Conservation (phyloP, 2,329 filamentous ascomycete species). For the Pezicula radicicola region DNA sequence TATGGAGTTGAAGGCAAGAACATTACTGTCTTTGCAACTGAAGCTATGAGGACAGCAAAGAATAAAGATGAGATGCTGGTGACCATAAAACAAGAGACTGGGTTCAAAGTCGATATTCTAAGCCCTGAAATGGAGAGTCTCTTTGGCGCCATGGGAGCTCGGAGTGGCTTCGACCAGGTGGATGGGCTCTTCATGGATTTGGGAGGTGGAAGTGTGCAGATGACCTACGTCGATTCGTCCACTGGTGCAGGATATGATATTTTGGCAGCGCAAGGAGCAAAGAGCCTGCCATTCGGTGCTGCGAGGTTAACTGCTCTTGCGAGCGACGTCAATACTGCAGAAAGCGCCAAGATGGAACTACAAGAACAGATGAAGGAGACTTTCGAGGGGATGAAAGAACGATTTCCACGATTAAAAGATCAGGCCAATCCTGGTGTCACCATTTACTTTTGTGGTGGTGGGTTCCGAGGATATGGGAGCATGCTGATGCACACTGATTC, state of each 20-base stretch:
- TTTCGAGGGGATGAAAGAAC: slow-evolving; percentile 48
- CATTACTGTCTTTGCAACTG: slow-evolving; percentile 78
- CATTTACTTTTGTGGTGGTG: slow-evolving; percentile 84
- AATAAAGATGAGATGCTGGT: slow-evolving; percentile 69
- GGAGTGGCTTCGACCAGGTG: slow-evolving; percentile 69
- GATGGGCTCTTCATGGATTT: slow-evolving; percentile 83
- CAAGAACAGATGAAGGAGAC: slow-evolving; percentile 54
- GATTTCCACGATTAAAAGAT: slow-evolving; percentile 49
- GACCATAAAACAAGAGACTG: slow-evolving; percentile 60
- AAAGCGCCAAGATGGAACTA: slow-evolving; percentile 42
- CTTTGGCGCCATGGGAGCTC: slow-evolving; percentile 79
- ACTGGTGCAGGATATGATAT: slow-evolving; percentile 40
- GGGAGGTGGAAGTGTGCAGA: slow-evolving; percentile 69
- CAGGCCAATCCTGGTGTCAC: slow-evolving; percentile 52
- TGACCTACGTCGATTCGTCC: slow-evolving; percentile 58
- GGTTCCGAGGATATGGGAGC: slow-evolving; percentile 88
- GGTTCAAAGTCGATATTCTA: slow-evolving; percentile 69
- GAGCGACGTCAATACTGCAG: slow-evolving; percentile 37
- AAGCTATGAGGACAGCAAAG: slow-evolving; percentile 77
- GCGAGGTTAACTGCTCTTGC: slow-evolving; percentile 51
- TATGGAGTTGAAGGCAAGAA: slow-evolving; percentile 65
- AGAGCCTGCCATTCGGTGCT: slow-evolving; percentile 60
- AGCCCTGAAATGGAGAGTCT: slow-evolving; percentile 78
- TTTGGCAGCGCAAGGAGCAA: slow-evolving; percentile 50
- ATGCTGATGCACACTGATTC: slow-evolving; percentile 77